Evolutionary conservation across 2,329 filamentous ascomycete species (phyloP).

Genomic region (Orbilia ellipsospora): DNA sequence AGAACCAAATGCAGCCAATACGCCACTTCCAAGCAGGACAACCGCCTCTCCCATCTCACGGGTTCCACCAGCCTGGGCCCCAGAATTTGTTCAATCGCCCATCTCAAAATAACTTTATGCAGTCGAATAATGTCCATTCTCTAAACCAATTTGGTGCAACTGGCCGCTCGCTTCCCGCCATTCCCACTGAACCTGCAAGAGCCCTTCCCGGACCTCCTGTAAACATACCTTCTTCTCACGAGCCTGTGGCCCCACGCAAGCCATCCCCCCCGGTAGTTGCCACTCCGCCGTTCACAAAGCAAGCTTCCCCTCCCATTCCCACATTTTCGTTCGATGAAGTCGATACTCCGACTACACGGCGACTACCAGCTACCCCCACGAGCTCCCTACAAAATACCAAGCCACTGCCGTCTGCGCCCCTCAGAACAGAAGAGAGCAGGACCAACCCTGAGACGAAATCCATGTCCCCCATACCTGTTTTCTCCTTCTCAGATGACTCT

Average conservation of each 20-base stretch:
- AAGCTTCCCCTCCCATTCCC: conserved; percentile 30
- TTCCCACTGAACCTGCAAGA: conserved; percentile 24
- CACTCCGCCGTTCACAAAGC: conserved; percentile 21
- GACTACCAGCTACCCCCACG: conserved; percentile 31
- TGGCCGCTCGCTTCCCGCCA: conserved; percentile 36
- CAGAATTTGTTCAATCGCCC: conserved; percentile 19
- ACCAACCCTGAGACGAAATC: conserved; percentile 23
- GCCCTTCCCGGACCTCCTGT: conserved; percentile 32
- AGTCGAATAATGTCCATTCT: background rate
- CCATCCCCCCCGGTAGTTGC: conserved; percentile 15
- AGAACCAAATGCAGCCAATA: conserved; percentile 35
- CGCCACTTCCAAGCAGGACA: conserved; percentile 27
- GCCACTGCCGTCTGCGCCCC: conserved; percentile 29
- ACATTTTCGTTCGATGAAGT: conserved; percentile 39
- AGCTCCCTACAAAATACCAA: conserved; percentile 15
- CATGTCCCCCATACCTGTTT: conserved; percentile 56
- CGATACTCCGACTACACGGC: conserved; percentile 13
- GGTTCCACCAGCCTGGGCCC: conserved; percentile 16
- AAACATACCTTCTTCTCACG: background rate
- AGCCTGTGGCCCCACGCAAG: conserved; percentile 19
- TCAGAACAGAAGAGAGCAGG: conserved; percentile 19
- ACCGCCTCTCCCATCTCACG: conserved; percentile 27
- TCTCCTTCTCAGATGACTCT: conserved; percentile 57
- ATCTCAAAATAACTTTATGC: conserved; percentile 19
- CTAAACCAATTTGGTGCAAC: conserved; percentile 15